These are phyloP conservation scores for Orychophragmus violaceus DNA, from an alignment of 345 rosid species.

Conservation along the genomic window DNA sequence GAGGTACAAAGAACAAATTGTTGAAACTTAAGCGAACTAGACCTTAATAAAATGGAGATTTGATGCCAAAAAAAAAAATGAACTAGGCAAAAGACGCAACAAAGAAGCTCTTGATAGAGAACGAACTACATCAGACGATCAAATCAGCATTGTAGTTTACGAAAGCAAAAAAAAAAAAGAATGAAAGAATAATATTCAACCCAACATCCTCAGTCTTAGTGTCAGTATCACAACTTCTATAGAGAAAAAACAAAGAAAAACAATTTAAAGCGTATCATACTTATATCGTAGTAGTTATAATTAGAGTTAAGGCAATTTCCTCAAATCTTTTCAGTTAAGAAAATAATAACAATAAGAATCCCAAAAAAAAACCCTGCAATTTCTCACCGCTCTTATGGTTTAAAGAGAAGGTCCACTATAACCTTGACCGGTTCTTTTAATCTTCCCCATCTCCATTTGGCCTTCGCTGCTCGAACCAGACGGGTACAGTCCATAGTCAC, in stretches of 20 bases:
- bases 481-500: constrained; percentile 58
- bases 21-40: background rate
- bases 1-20: background rate
- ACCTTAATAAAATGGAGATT: too few species aligned
- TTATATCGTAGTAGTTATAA: constrained; percentile 4
- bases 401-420: constrained; percentile 39
- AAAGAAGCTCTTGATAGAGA: background rate
- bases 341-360: background rate
- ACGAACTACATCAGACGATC: background rate
- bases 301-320: constrained; percentile 21
- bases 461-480: constrained; percentile 79
- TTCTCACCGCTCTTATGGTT: background rate
- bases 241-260: background rate
- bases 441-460: constrained; percentile 62
- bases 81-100: background rate
- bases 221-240: constrained; percentile 16
- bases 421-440: constrained; percentile 45
- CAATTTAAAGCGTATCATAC: background rate
- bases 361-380: background rate
- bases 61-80: too few species aligned
- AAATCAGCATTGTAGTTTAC: background rate
- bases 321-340: constrained; percentile 32
- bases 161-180: background rate
- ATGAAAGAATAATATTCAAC: constrained; percentile 2
- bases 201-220: background rate